A percentile compares a stretch with the other conserved stretches of the same genome.
phyloP scores from a whole-genome alignment of 2,329 filamentous ascomycete species.

The Pseudogymnoascus sp. region DNA sequence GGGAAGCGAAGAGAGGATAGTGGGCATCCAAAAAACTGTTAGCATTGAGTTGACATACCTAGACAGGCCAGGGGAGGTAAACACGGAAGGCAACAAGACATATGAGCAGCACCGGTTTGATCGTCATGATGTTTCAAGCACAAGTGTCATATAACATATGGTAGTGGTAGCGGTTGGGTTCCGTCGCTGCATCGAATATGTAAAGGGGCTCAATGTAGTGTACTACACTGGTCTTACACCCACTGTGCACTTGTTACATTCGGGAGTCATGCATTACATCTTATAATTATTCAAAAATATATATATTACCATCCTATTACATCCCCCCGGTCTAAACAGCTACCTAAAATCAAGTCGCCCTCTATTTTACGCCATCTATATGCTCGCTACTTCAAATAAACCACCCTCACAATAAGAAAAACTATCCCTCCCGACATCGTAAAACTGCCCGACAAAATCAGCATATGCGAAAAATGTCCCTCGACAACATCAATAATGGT shows the following conservation, averaged over 20 bases:
- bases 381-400: not conserved
- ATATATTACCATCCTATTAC: not conserved
- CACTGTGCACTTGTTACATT: not conserved
- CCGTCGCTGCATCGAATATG: not conserved
- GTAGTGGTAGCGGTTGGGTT: not conserved
- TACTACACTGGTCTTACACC: not conserved
- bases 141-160: not conserved
- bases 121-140: not conserved
- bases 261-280: not conserved
- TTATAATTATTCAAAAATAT: not conserved
- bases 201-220: not conserved
- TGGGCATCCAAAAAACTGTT: slow-evolving; percentile 13
- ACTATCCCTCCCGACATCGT: not conserved
- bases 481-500: slow-evolving; percentile 6
- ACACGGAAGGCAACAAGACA: not conserved
- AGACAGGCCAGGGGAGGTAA: not conserved
- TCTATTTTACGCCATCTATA: not conserved
- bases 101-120: not conserved
- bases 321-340: not conserved
- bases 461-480: not conserved
- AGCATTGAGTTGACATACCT: not conserved
- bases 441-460: not conserved
- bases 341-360: not conserved
- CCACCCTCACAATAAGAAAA: not conserved
- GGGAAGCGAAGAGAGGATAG: slow-evolving; percentile 13